phyloP scores from a whole-genome alignment of 1,284 basidiomycete genomes.

The Bjerkandera adusta region DNA sequence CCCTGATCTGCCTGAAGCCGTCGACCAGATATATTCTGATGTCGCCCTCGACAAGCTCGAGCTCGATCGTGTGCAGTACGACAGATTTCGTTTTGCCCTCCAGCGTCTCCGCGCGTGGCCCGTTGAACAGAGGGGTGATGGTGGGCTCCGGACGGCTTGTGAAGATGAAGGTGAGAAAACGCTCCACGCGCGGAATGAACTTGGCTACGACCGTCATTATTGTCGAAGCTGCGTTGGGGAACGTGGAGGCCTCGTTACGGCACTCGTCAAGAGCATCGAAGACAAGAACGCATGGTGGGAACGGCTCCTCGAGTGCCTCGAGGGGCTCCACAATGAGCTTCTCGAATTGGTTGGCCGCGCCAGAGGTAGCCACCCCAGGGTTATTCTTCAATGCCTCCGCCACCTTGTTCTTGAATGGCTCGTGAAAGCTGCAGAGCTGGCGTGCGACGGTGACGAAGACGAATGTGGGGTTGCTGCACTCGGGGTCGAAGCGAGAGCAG shows the following conservation, averaged over 20 bases:
- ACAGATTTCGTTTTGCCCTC: conserved; percentile 5
- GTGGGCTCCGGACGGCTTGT: conserved; percentile 25
- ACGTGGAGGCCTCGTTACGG: conserved; percentile 17
- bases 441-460: conserved; percentile 26
- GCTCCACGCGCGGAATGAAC: conserved; percentile 7
- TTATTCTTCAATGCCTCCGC: conserved; percentile 12
- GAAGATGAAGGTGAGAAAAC: conserved; percentile 23
- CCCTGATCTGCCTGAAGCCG: conserved; percentile 3
- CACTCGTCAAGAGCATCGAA: conserved; percentile 31
- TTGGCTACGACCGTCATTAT: conserved; percentile 17
- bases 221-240: conserved; percentile 19
- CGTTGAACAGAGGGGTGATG: conserved; percentile 17
- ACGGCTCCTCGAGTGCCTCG: conserved; percentile 10
- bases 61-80: conserved; percentile 19
- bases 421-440: conserved; percentile 20
- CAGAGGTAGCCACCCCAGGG: conserved; percentile 12
- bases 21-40: conserved; percentile 18
- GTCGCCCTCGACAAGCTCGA: conserved; percentile 16
- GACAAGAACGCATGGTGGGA: conserved; percentile 18
- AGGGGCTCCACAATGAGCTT: conserved; percentile 24
- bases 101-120: not conserved
- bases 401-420: conserved; percentile 17
- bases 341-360: conserved; percentile 17
- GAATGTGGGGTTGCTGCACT: conserved; percentile 19
- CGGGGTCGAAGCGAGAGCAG: conserved; percentile 24